Evolutionary conservation across 179 eudicot species (phyloP).

Genomic region (Spinacia oleracea): DNA sequence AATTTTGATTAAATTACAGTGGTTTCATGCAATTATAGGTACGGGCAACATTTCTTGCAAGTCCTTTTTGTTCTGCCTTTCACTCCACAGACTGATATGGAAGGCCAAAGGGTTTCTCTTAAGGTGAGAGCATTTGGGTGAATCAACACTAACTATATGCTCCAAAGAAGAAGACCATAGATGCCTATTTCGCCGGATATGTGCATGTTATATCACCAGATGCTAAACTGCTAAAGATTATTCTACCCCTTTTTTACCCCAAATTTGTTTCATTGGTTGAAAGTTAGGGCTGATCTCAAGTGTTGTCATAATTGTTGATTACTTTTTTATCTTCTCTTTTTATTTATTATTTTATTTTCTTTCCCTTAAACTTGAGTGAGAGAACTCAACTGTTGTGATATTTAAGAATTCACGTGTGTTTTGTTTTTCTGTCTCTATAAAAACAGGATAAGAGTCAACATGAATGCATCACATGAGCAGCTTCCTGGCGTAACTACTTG

Average conservation of each 20-base stretch:
- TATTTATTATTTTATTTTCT: too few species aligned
- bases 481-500: constrained; percentile 43
- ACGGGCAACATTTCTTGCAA: too few species aligned
- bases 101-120: too few species aligned
- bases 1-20: too few species aligned
- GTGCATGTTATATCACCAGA: not conserved
- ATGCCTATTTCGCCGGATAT: too few species aligned
- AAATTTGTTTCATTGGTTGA: too few species aligned
- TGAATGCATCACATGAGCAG: constrained; percentile 72
- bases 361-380: not conserved
- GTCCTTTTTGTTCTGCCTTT: too few species aligned
- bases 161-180: too few species aligned
- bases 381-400: not conserved
- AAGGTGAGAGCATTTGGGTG: too few species aligned
- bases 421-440: not conserved
- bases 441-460: constrained; percentile 90
- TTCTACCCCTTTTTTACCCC: not conserved
- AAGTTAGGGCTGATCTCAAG: not conserved
- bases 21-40: too few species aligned
- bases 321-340: not conserved
- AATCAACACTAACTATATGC: too few species aligned
- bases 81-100: too few species aligned
- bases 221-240: not conserved
- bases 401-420: not conserved
- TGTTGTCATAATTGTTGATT: not conserved